phyloP scores from a whole-genome alignment of 2,329 filamentous ascomycete genomes.

The Fusarium pininemorale region DNA sequence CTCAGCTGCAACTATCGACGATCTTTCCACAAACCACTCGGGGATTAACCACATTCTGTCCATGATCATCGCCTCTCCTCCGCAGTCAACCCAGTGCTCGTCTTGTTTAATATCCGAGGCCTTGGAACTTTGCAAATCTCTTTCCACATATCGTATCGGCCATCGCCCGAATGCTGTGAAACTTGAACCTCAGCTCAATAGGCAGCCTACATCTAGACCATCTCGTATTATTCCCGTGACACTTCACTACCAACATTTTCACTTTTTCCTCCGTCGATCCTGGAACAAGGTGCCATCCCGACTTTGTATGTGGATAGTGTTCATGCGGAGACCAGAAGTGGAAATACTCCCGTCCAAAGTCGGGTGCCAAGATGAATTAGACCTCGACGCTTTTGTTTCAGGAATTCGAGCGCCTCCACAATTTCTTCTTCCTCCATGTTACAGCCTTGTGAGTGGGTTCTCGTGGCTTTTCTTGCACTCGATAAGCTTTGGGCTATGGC shows the following conservation, averaged over 20 bases:
- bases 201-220: conserved; percentile 8
- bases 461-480: background rate
- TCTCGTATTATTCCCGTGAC: conserved; percentile 14
- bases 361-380: conserved; percentile 9
- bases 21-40: conserved; percentile 23
- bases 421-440: background rate
- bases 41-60: conserved; percentile 19
- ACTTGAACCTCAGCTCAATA: conserved; percentile 9
- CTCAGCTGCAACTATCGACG: conserved; percentile 21
- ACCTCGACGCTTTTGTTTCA: conserved; percentile 10
- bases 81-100: background rate
- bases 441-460: conserved; percentile 31
- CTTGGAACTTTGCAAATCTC: background rate
- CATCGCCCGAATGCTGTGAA: conserved; percentile 31
- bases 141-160: conserved; percentile 21
- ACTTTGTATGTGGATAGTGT: conserved; percentile 16
- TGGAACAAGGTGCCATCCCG: conserved; percentile 26
- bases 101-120: conserved; percentile 5
- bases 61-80: conserved; percentile 18
- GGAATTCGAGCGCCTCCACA: conserved; percentile 23
- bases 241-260: background rate
- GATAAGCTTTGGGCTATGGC: conserved; percentile 6
- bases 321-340: conserved; percentile 16
- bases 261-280: background rate
- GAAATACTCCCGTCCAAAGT: conserved; percentile 20